A percentile compares a stretch with the other conserved stretches of the same genome.
Conservation (phyloP, 306 rosid genomes). For the Lathyrus oleraceus region DNA sequence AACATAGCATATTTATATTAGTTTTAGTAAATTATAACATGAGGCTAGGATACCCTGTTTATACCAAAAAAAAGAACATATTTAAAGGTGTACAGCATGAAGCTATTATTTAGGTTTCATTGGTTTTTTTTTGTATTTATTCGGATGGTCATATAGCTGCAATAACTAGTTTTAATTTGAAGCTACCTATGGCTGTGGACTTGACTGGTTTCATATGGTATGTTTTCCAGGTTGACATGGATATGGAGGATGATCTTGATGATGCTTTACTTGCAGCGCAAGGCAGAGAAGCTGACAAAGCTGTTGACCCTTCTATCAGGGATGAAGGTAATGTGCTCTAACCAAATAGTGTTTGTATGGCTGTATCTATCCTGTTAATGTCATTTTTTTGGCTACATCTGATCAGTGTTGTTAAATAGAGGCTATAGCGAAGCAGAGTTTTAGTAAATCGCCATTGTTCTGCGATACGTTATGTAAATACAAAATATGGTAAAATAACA, state of each 20-base stretch:
- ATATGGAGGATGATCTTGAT: slow-evolving; percentile 78
- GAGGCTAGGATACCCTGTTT: neutral
- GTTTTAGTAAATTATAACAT: neutral
- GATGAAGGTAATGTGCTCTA: slow-evolving; percentile 45
- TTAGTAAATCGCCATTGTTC: too few species aligned
- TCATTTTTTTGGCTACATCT: slow-evolving; percentile 11
- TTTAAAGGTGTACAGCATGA: neutral
- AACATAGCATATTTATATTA: neutral
- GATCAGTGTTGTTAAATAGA: too few species aligned
- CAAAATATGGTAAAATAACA: too few species aligned
- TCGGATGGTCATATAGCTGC: neutral
- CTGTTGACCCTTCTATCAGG: slow-evolving; percentile 42
- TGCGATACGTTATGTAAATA: too few species aligned
- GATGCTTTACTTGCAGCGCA: slow-evolving; percentile 45
- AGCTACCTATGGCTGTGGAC: neutral
- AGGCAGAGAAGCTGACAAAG: slow-evolving; percentile 55
- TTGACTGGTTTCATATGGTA: slow-evolving; percentile 29
- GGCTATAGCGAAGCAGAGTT: too few species aligned
- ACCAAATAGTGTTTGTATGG: slow-evolving; percentile 14
- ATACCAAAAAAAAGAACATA: neutral
- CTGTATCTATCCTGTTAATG: slow-evolving; percentile 16
- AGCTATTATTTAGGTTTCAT: neutral
- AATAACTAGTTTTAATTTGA: slow-evolving; percentile 7
- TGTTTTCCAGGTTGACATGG: slow-evolving; percentile 90
- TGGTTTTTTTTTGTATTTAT: neutral